Percentiles rank a stretch among this genome's conserved stretches.
Conservation (phyloP, 441 rosid genomes). For the Brassica hybrid region DNA sequence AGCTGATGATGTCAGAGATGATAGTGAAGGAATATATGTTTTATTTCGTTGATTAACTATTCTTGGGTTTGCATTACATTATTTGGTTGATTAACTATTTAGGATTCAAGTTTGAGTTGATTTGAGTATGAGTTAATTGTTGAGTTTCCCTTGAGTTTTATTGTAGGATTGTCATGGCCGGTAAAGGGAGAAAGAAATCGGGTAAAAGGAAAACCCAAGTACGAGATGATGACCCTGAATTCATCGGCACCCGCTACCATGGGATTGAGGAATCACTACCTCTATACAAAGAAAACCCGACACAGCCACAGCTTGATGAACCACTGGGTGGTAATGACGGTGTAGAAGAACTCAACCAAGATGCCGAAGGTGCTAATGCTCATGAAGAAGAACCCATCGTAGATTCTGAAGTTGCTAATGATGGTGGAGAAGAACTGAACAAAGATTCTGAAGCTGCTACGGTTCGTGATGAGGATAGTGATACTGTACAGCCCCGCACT, state of each 20-base stretch:
- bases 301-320: conserved; percentile 6
- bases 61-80: neutral
- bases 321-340: neutral
- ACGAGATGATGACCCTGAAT: neutral
- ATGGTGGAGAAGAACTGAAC: neutral
- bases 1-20: neutral
- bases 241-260: neutral
- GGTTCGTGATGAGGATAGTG: neutral
- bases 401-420: neutral
- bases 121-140: neutral
- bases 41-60: neutral
- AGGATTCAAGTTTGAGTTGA: neutral
- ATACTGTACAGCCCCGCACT: no score
- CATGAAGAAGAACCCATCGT: neutral
- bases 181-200: neutral
- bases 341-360: neutral
- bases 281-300: neutral
- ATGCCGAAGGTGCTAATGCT: neutral
- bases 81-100: neutral
- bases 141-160: neutral
- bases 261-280: neutral
- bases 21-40: neutral
- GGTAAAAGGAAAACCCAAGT: neutral
- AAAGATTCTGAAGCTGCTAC: neutral
- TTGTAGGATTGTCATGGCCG: neutral